Percentiles rank a stretch among this genome's conserved stretches.
phyloP scores from a whole-genome alignment of 176 grass and related monocot genomes.

The Olyra latifolia region DNA sequence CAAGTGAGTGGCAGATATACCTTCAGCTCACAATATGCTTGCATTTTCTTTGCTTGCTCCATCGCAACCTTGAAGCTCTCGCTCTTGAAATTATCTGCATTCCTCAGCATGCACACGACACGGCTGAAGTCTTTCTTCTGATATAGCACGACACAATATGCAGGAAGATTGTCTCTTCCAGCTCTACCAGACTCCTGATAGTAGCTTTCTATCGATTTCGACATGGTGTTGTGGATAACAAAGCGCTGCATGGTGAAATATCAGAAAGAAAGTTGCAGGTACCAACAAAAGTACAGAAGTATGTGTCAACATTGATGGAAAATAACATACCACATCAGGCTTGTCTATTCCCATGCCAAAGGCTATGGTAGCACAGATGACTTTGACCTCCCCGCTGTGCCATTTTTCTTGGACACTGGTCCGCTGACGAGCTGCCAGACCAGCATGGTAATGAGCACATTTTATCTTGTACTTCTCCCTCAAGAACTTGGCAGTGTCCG shows the following conservation, averaged over 20 bases:
- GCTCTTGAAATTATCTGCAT: constrained; percentile 44
- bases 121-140: constrained; percentile 91
- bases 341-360: constrained; percentile 99
- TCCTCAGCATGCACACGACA: constrained; percentile 85
- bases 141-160: constrained; percentile 68
- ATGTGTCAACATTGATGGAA: not conserved
- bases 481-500: constrained; percentile 78
- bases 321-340: constrained; percentile 69
- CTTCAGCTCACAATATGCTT: constrained; percentile 84
- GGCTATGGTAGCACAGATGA: constrained; percentile 90
- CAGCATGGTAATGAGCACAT: constrained; percentile 78
- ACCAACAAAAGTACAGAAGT: not conserved
- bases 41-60: constrained; percentile 96
- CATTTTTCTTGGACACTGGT: constrained; percentile 78
- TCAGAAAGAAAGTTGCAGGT: constrained; percentile 4
- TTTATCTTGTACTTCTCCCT: constrained; percentile 82
- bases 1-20: constrained; percentile 34
- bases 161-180: constrained; percentile 67
- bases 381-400: constrained; percentile 74
- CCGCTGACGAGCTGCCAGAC: constrained; percentile 60
- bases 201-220: constrained; percentile 97
- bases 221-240: constrained; percentile 88
- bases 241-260: constrained; percentile 54
- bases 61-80: constrained; percentile 70
- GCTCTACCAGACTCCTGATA: constrained; percentile 93